These are phyloP conservation scores for Tetrahymena borealis DNA, from an alignment of 73 alveolate genomes.

Conservation along the genomic window DNA sequence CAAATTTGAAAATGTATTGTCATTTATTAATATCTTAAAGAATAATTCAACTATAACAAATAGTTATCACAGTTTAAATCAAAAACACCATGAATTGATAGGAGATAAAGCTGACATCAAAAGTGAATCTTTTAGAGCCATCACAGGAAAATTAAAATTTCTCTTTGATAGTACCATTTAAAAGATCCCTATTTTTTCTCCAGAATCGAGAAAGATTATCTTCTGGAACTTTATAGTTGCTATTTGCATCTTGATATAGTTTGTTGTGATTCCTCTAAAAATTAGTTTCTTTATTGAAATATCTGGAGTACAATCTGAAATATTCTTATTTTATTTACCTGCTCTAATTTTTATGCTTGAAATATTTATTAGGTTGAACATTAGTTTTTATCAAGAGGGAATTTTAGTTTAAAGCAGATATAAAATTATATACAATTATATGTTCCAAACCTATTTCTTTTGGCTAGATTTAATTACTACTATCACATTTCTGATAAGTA, in stretches of 20 bases:
- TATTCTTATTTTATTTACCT: not conserved
- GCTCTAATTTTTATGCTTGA: not conserved
- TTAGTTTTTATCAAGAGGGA: not conserved
- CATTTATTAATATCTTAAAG: not conserved
- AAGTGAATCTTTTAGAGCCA: not conserved
- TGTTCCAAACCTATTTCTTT: not conserved
- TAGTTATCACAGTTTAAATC: not conserved
- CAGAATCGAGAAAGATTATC: not conserved
- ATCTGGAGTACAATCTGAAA: not conserved
- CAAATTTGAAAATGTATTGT: not conserved
- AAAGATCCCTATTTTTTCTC: not conserved
- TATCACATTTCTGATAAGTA: not conserved
- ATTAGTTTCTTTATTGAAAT: not conserved
- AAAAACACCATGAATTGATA: not conserved
- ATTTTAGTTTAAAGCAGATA: not conserved
- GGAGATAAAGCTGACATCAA: not conserved
- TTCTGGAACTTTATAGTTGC: not conserved
- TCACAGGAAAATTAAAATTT: not conserved
- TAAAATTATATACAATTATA: not conserved
- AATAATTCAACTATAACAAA: not conserved
- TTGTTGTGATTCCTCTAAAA: not conserved
- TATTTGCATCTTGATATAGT: not conserved
- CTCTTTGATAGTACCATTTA: not conserved
- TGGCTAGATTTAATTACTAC: not conserved
- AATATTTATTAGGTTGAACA: not conserved